Conservation (phyloP, 176 grass and related monocot species). For the Stipa capillata region DNA sequence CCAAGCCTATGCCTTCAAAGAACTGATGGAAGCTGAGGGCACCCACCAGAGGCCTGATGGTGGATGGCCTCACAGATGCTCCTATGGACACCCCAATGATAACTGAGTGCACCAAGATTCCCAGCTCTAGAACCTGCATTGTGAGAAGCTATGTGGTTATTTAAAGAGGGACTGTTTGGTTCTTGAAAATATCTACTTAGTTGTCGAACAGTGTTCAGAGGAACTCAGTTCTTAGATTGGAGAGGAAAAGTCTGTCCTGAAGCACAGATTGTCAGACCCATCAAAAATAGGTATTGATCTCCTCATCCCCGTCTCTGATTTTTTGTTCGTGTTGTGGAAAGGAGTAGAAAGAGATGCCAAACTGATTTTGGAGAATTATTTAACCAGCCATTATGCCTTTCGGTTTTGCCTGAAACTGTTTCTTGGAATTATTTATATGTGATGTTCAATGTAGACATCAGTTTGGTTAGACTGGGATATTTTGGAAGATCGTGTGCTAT, state of each 20-base stretch:
- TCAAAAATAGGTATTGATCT: too few relatives aligned
- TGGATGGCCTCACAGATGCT: conserved; percentile 59
- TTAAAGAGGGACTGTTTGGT: background rate
- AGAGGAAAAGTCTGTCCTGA: background rate
- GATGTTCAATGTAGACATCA: background rate
- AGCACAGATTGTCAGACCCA: background rate
- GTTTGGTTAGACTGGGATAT: background rate
- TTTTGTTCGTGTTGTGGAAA: too few relatives aligned
- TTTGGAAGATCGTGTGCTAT: background rate
- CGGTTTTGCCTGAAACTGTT: background rate
- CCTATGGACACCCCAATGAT: conserved; percentile 94
- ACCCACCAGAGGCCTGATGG: conserved; percentile 82
- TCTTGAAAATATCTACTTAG: background rate
- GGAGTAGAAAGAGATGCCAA: background rate
- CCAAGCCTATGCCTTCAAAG: conserved; percentile 95
- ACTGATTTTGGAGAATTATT: too few relatives aligned
- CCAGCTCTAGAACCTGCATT: conserved; percentile 80
- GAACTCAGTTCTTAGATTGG: background rate
- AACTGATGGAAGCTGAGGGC: conserved; percentile 98
- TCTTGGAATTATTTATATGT: background rate
- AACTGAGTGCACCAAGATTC: conserved; percentile 91
- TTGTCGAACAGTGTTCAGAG: background rate
- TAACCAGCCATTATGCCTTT: background rate
- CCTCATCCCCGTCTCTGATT: background rate
- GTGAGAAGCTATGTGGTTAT: conserved; percentile 5